Evolutionary conservation across 2,329 filamentous ascomycete species (phyloP), one percentile per base, ranked within the genome.

Genomic region (Sporothrix humicola): DNA sequence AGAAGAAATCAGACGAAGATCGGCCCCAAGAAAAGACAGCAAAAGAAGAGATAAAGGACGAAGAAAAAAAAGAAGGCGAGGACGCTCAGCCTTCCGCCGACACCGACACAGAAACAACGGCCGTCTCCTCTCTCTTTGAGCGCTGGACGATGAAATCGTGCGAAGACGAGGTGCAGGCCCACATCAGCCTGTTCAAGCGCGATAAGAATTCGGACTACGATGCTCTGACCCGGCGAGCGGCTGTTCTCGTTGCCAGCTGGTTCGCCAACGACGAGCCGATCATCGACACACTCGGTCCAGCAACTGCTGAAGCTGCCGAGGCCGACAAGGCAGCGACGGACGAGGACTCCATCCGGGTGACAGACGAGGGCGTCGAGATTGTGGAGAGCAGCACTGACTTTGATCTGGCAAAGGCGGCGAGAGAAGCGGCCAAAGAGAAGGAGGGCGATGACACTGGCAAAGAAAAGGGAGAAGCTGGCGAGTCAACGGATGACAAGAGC

Each of bases 151-250:
- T 96, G 78, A 87, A 89, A 61, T 88, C 87, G 65, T 89, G 87
- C 0, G 83, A 84, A 1, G 92, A 94, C 76, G 93, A 97, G 82
- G 88, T 93, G 0, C 87, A 87, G 74, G 93, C 93, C 0, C 93
- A 96, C 78, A 87, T 90, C 80, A 86, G 83, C 77, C 83, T 93
- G 85, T 93, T 93, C 78, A 85, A 84, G 58, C 87, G 87, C 0
- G 85, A 87, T 73, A 88, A 86, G 76, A 91, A 93, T 77, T 84
- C 87, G 8, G 87, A 87, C 0, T 93, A 93, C 76, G 89, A 90
- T 74, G 83, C 83, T 6, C 91, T 93, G 87, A 85, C 86, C 17
- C 87, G 88, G 56, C 82, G 86, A 58, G 87, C 90, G 1, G 87
- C 87, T 56, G 85, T 87, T 74, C 80, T 89, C 61, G 85, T 91